Evolutionary conservation across 306 rosid genomes (phyloP), one percentile per base, ranked within the genome.

Genomic region (Ochetophila trinervis): DNA sequence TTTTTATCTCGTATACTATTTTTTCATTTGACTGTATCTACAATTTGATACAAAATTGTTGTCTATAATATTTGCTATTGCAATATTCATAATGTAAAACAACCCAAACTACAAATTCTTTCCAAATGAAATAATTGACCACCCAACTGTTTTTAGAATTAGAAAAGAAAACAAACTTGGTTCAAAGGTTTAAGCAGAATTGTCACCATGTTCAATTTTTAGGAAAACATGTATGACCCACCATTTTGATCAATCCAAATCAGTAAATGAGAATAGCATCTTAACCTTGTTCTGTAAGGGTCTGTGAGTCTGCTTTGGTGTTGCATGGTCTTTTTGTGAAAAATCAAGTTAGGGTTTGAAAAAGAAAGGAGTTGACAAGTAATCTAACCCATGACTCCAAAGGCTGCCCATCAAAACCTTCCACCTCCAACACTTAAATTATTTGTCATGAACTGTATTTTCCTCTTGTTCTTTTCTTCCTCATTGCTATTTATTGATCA

Each of bases 181-280:
- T 17, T 8, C 0, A 13, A 47, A 47, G 13, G 5, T 11, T 47
- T 47, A 13, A 11, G 17, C 10, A 47, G 51, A 47, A 47, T 47
- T 47, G 51, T 17, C 5, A 10, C 70, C 60, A 22, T 53, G 60
- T 66, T 13, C 20, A 9, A 47, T 21, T 18, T n/a, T 66, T 32
- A n/a, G 52, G 27, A 50, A 65, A 30, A 55, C 23, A 51, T n/a
- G 22, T 32, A 66, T 37, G 70, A 37, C 55, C 63, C 72, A 45
- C 56, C 63, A 23, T 40, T 58, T 55, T 24, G 54, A 67, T 54
- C 13, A 54, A 17, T 54, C 72, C 63, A 56, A 54, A 40, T 23
- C 52, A 13, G 21, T n/a, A 67, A 24, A 45, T 40, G 17, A 54
- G 32, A 67, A 65, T 50, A 35, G 56, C 56, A 45, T 66, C 68